Evolutionary conservation across 306 rosid genomes (phyloP), one percentile per base, ranked within the genome.

Genomic region (Cicer judaicum): DNA sequence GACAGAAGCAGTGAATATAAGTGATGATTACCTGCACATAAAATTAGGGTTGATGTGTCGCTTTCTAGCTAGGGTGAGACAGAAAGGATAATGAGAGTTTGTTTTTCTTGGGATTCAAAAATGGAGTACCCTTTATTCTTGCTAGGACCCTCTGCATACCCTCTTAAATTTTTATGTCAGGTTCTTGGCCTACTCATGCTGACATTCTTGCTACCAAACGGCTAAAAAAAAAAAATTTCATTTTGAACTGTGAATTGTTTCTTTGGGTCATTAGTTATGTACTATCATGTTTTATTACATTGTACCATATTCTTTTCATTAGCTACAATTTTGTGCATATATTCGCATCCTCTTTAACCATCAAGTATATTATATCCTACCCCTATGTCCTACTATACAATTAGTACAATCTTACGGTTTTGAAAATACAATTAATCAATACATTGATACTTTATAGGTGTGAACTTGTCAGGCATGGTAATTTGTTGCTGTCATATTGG

Each of bases 41-140:
- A 84, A 85, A 73, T 78, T 70, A 74, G 80, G 82, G 85, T 70
- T 83, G 98, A 85, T 83, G 78, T 54, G 92, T 92, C 92, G 34
- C 82, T 88, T 81, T 86, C 92, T 63, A 60, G 73, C 8, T 47
- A 82, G 84, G 82, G 79, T 76, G 70, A 78, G 88, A 86, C 89
- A 86, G 83, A 76, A 86, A 75, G 85, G 80, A 86, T 82, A 80
- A 85, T 75, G 89, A 82, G 86, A 86, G 81, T 87, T 90, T 88
- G 91, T 86, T 87, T 64, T 79, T 88, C 88, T 88, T 84, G 96
- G 96, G 89, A 85, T 88, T 88, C 90, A 74, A 76, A 86, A 71
- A 84, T 80, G 60, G 74, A 36, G 73, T 79, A 78, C 64, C 74
- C 29, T 73, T 41, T 60, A 57, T 82, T 73, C 82, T 60, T 49